These are phyloP conservation scores for Fusarium marasasianum DNA, from an alignment of 2,329 filamentous ascomycete species.

Conservation along the genomic window DNA sequence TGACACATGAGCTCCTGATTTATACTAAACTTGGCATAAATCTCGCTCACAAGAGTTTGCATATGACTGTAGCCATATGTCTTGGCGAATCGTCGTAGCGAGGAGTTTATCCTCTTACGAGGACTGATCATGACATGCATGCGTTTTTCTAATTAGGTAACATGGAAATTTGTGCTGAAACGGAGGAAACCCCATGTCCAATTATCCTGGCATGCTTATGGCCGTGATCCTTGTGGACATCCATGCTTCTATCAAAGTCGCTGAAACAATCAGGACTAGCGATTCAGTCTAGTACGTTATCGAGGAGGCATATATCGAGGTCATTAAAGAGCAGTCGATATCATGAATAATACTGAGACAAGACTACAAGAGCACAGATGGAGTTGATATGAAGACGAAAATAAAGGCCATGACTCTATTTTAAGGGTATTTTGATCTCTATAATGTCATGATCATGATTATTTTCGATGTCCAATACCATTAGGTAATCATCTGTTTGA, in stretches of 20 bases:
- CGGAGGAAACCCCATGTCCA: constrained; percentile 15
- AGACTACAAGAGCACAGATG: too few relatives aligned
- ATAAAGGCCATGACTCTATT: background rate
- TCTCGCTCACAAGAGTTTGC: background rate
- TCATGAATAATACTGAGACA: background rate
- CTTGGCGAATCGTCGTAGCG: background rate
- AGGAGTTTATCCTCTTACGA: background rate
- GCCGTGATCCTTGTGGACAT: constrained; percentile 17
- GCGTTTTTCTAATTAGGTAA: constrained; percentile 7
- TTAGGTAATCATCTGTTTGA: constrained; percentile 9
- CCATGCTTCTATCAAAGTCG: constrained; percentile 35
- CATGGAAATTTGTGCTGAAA: constrained; percentile 14
- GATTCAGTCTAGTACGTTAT: constrained; percentile 32
- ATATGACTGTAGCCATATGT: background rate
- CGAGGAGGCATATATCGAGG: constrained; percentile 29
- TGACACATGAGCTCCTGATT: background rate
- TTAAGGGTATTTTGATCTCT: background rate
- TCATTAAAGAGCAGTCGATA: background rate
- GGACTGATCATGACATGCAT: background rate
- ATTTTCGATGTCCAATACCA: background rate
- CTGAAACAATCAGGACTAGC: constrained; percentile 16
- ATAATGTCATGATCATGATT: background rate
- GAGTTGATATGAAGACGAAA: background rate
- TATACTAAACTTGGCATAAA: background rate
- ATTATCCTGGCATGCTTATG: constrained; percentile 19